Evolutionary conservation across 139 green algal species (phyloP).

Genomic region (Chlorella sp.): DNA sequence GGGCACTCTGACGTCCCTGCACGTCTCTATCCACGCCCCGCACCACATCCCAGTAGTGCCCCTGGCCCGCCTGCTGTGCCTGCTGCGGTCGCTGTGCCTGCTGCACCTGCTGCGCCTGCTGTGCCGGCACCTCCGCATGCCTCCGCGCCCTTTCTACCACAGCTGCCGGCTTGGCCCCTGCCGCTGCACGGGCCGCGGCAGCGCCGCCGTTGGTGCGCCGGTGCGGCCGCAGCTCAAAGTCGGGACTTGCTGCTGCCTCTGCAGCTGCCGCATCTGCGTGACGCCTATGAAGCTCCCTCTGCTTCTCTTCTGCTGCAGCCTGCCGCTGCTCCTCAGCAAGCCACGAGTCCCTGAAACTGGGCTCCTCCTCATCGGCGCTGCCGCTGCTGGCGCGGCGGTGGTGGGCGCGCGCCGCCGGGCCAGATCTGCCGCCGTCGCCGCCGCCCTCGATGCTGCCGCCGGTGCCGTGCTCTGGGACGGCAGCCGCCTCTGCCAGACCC

Average conservation of each 20-base stretch:
- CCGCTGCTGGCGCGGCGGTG: slow-evolving; percentile 21
- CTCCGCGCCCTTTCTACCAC: background rate
- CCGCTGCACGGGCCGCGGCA: background rate
- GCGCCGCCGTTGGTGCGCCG: background rate
- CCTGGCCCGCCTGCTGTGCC: background rate
- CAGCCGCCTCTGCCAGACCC: background rate
- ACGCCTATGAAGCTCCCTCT: background rate
- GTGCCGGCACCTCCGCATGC: background rate
- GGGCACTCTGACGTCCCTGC: background rate
- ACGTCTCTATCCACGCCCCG: slow-evolving; percentile 25
- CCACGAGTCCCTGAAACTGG: slow-evolving; percentile 39
- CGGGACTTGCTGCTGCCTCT: background rate
- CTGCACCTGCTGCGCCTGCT: background rate
- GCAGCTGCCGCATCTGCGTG: background rate
- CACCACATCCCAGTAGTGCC: slow-evolving; percentile 35
- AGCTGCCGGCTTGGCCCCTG: background rate
- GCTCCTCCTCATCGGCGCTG: slow-evolving; percentile 28
- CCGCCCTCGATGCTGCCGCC: background rate
- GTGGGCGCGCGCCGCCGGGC: background rate
- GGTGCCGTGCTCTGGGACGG: background rate
- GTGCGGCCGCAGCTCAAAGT: slow-evolving; percentile 14
- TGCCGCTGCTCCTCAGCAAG: slow-evolving; percentile 9
- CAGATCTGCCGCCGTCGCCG: background rate
- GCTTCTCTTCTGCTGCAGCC: background rate
- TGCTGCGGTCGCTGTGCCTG: background rate